Evolutionary conservation across 1,284 basidiomycete species (phyloP), one percentile per base, ranked within the genome.

Genomic region (Ceratorhiza oryzae-sativae): DNA sequence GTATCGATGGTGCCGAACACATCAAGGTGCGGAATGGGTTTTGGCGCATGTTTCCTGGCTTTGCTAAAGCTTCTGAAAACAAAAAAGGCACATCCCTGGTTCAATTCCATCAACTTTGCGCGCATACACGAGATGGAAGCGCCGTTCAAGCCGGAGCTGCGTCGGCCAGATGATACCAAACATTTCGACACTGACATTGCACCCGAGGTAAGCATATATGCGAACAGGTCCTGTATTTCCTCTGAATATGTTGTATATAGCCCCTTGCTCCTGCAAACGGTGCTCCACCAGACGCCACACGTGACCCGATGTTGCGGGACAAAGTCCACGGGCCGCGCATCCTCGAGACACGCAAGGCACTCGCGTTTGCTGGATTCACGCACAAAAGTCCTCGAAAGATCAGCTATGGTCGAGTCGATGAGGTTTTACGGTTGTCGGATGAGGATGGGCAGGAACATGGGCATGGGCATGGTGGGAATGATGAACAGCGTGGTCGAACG

Each of bases 181-280:
- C 94, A 97, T 80, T 96, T 97, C 76, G 94, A 96, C 81, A 89
- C 93, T 72, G 94, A 96, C 80, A 98, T 98, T 75, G 93, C 94
- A 36, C 83, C 91, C 58, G 93, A 95, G 87, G 93, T 93, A 81
- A 80, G 89, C 79, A 59, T 1, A 12, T 75, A 61, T 6, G 10
- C 20, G n/a, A 15, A 56, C 72, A 70, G 72, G 71, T 75, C 39
- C 56, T 73, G 70, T 1, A 15, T 13, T 39, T 41, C 6, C 27
- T 8, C 25, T 12, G 8, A 12, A 42, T 9, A 48, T 10, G 9
- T 32, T 23, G 27, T 32, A 10, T 34, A 8, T 82, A 95, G 90
- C 93, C 94, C 71, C 87, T 97, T 41, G 90, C 93, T 56, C 92
- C 94, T 73, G 93, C 93, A 20, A 95, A 95, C 78, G 92, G 92